Base-by-base conservation (phyloP, 1,139 yeast genomes). In the Protomyces pachydermus region DNA sequence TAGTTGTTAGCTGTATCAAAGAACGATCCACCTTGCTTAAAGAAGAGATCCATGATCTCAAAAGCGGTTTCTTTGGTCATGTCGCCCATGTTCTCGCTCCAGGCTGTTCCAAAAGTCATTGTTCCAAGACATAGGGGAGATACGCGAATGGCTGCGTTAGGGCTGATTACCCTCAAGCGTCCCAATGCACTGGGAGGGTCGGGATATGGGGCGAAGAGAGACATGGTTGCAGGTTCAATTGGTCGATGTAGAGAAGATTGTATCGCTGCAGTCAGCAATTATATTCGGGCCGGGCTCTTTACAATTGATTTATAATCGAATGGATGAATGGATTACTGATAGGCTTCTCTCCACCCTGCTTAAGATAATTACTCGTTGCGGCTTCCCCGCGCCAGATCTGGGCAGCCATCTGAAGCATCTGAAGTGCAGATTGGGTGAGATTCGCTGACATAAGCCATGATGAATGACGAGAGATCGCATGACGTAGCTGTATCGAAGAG, bases 41-140 rank as follows among this genome's bases (percentile, higher is more conserved):
- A 67, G 56, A 62, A 71, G 35, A 63, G 66, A 54, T 71, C 73
- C 34, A 71, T 66, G 35, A 71, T 54, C 18, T 58, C 67, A 54
- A 71, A 71, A 4, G 71, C 35, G 5, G 60, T 57, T 39, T 67
- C 69, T 48, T 69, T 71, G 54, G 64, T 56, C 65, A 68, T 64
- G 8, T 66, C 63, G 48, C 73, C 72, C 68, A 69, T 32, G 8
- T 25, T 14, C 1, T 55, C 67, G n/a, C 56, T 58, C 71, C 71
- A 69, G 23, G 69, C 70, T 10, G 70, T 69, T 1, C 73, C 73
- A 32, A 71, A 61, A 28, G 66, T 68, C 73, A 71, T 71, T 1
- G 71, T 71, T 6, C 73, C 73, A n/a, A 71, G 67, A 48, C 68
- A 68, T 3, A 71, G 65, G 1, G 73, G 73, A 2, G 72, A 70